Evolutionary conservation across 1,139 yeast species (phyloP).

Genomic region (Geotrichum candidum): DNA sequence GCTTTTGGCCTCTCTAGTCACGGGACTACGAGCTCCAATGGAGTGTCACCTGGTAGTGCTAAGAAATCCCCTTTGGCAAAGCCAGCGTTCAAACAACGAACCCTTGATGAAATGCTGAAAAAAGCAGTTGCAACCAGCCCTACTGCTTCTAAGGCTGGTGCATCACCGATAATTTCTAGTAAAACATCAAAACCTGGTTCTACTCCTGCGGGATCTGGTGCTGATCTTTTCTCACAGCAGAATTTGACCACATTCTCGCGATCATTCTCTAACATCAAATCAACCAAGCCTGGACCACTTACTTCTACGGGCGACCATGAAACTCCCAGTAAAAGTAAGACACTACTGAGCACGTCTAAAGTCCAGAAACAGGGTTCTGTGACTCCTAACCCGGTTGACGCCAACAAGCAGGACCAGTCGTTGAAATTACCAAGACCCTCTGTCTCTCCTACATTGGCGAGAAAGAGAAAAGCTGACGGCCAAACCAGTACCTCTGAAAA

Average conservation of each 20-base stretch:
- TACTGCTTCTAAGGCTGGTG: not conserved
- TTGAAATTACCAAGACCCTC: not conserved
- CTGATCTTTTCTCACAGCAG: not conserved
- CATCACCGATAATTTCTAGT: not conserved
- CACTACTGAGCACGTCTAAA: not conserved
- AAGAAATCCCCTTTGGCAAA: not conserved
- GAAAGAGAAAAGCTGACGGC: not conserved
- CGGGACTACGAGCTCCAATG: not conserved
- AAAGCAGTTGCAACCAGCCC: not conserved
- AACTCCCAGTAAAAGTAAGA: not conserved
- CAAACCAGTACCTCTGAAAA: not conserved
- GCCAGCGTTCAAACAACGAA: not conserved
- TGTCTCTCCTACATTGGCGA: not conserved
- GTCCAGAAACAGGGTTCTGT: not conserved
- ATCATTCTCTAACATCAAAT: not conserved
- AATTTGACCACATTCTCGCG: not conserved
- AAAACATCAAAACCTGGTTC: not conserved
- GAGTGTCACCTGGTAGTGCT: not conserved
- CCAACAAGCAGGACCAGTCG: not conserved
- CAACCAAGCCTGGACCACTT: not conserved
- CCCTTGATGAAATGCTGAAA: not conserved
- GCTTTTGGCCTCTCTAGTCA: not conserved
- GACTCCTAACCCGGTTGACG: not conserved
- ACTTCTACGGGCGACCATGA: not conserved
- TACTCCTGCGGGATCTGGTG: not conserved